Conservation (phyloP, 768 basidiomycete genomes). For the Suillus hirtellus region DNA sequence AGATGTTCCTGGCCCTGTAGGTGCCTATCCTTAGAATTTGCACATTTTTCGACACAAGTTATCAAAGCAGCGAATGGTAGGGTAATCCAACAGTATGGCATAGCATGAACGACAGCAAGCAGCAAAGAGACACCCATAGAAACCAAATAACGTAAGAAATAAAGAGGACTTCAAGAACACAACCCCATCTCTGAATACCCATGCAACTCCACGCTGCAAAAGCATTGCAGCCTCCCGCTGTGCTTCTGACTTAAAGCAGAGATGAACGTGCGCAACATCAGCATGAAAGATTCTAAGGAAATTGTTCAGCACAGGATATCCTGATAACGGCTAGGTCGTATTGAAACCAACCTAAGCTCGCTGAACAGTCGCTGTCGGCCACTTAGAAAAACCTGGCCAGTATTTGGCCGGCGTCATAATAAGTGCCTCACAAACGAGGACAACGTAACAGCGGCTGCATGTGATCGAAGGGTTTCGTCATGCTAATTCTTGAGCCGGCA, state of each 20-base stretch:
- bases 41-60: too few species aligned
- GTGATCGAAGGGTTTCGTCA: background rate
- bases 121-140: background rate
- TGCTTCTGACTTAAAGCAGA: background rate
- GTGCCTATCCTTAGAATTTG: background rate
- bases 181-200: background rate
- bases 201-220: background rate
- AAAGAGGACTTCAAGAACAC: background rate
- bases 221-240: background rate
- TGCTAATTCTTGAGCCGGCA: background rate
- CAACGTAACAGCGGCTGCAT: slow-evolving; percentile 5
- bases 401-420: background rate
- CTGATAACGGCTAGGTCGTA: background rate
- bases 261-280: background rate
- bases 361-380: slow-evolving; percentile 2
- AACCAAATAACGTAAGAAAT: background rate
- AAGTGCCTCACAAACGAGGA: slow-evolving; percentile 9
- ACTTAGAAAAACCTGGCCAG: slow-evolving; percentile 1
- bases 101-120: background rate
- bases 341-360: slow-evolving; percentile 3
- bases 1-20: background rate
- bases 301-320: background rate
- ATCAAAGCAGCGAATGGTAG: too few species aligned
- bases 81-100: background rate
- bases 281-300: background rate